Conservation (phyloP, 164 flowering plant species). For the Tinospora cordifolia region DNA sequence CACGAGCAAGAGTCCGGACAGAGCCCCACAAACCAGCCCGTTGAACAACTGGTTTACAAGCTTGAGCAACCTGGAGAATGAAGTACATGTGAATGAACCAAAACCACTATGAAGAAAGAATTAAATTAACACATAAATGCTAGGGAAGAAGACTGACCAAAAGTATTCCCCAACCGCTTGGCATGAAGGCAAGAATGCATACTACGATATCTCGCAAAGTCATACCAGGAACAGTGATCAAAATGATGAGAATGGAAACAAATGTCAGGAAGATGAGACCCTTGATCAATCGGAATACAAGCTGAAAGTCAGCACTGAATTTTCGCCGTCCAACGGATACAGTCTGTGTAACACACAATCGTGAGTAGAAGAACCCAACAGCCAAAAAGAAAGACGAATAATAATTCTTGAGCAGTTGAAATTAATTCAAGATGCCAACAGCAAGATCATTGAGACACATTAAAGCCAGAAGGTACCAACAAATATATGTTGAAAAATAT, state of each 20-base stretch:
- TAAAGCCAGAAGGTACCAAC: no score
- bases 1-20: slow-evolving; percentile 77
- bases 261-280: slow-evolving; percentile 74
- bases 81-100: neutral
- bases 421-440: neutral
- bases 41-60: slow-evolving; percentile 55
- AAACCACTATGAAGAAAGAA: neutral
- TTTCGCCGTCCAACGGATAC: slow-evolving; percentile 66
- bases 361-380: neutral
- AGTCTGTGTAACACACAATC: slow-evolving; percentile 37
- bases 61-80: slow-evolving; percentile 78
- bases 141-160: slow-evolving; percentile 41
- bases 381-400: neutral
- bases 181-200: slow-evolving; percentile 88
- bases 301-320: slow-evolving; percentile 78
- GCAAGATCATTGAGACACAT: no score
- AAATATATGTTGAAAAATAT: no score
- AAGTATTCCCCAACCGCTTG: slow-evolving; percentile 93
- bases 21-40: slow-evolving; percentile 77
- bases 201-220: slow-evolving; percentile 65
- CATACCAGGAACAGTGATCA: slow-evolving; percentile 65
- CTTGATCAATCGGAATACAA: slow-evolving; percentile 73
- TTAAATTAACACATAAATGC: neutral
- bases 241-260: slow-evolving; percentile 46
- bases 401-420: neutral